These are phyloP conservation scores for Ceriops zippeliana DNA, from an alignment of 345 rosid genomes.

Conservation along the genomic window DNA sequence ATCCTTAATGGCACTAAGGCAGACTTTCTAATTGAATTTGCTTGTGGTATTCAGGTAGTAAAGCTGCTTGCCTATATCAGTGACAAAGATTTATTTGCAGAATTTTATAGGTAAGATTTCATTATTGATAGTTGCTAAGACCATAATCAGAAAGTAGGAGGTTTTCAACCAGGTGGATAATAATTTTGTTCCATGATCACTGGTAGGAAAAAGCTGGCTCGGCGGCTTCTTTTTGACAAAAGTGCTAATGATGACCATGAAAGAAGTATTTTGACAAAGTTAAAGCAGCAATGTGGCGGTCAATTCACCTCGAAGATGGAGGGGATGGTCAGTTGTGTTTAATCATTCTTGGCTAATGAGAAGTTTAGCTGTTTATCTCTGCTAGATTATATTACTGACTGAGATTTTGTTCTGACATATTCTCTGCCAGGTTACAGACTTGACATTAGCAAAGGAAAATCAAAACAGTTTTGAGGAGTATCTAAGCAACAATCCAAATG, in stretches of 20 bases:
- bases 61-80: slow-evolving; percentile 35
- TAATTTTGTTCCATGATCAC: slow-evolving; percentile 1
- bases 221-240: slow-evolving; percentile 37
- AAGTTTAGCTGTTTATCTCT: neutral
- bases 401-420: neutral
- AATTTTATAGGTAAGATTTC: slow-evolving; percentile 29
- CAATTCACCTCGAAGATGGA: slow-evolving; percentile 58
- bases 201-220: slow-evolving; percentile 50
- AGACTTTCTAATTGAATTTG: slow-evolving; percentile 1
- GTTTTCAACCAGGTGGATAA: neutral
- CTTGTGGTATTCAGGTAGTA: slow-evolving; percentile 19
- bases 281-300: slow-evolving; percentile 54
- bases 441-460: slow-evolving; percentile 33
- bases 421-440: slow-evolving; percentile 28
- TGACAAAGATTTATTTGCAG: slow-evolving; percentile 38
- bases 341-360: neutral
- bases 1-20: neutral
- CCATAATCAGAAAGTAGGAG: too few species aligned
- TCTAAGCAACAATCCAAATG: slow-evolving; percentile 23
- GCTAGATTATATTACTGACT: neutral
- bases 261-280: slow-evolving; percentile 33
- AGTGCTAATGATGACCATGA: slow-evolving; percentile 40
- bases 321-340: slow-evolving; percentile 24
- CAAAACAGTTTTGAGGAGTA: slow-evolving; percentile 31
- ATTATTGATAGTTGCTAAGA: too few species aligned